phyloP scores from a whole-genome alignment of 1,284 basidiomycete genomes.

The Leccinum olivaceoglutinosum region DNA sequence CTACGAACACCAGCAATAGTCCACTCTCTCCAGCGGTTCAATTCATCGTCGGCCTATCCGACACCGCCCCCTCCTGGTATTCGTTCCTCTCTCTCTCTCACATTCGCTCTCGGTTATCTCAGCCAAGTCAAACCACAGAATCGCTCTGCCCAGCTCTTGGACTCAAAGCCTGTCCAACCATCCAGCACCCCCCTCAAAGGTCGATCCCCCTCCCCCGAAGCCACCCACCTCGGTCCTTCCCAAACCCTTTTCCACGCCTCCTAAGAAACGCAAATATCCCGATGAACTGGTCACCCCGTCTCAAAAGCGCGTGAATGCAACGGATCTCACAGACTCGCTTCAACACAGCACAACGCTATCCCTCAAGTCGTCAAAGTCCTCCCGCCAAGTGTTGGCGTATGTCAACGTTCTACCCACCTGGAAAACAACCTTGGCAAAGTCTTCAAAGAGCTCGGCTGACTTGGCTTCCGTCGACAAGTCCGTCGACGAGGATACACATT shows the following conservation, averaged over 20 bases:
- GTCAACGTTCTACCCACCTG: slow-evolving; percentile 50
- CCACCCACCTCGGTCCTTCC: slow-evolving; percentile 33
- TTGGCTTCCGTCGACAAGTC: slow-evolving; percentile 41
- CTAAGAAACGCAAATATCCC: slow-evolving; percentile 40
- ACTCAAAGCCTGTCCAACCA: slow-evolving; percentile 20
- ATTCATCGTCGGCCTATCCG: slow-evolving; percentile 56
- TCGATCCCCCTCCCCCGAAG: slow-evolving; percentile 9
- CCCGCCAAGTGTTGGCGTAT: slow-evolving; percentile 46
- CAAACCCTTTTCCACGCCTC: slow-evolving; percentile 27
- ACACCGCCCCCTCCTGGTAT: slow-evolving; percentile 64
- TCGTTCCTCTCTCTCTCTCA: slow-evolving; percentile 61
- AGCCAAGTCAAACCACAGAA: slow-evolving; percentile 31
- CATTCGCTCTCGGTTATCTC: slow-evolving; percentile 59
- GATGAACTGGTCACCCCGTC: slow-evolving; percentile 45
- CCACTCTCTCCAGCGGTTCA: slow-evolving; percentile 55
- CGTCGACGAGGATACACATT: slow-evolving; percentile 38
- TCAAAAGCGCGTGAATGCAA: slow-evolving; percentile 43
- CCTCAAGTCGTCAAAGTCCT: slow-evolving; percentile 26
- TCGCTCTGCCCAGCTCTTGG: slow-evolving; percentile 40
- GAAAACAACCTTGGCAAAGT: slow-evolving; percentile 36
- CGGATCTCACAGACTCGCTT: slow-evolving; percentile 1
- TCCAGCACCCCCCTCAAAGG: slow-evolving; percentile 13
- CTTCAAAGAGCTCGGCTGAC: slow-evolving; percentile 25
- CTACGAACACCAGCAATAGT: slow-evolving; percentile 46
- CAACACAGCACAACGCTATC: slow-evolving; percentile 19